Base-by-base conservation (phyloP, 306 rosid species). In the Dryas alaskensis region DNA sequence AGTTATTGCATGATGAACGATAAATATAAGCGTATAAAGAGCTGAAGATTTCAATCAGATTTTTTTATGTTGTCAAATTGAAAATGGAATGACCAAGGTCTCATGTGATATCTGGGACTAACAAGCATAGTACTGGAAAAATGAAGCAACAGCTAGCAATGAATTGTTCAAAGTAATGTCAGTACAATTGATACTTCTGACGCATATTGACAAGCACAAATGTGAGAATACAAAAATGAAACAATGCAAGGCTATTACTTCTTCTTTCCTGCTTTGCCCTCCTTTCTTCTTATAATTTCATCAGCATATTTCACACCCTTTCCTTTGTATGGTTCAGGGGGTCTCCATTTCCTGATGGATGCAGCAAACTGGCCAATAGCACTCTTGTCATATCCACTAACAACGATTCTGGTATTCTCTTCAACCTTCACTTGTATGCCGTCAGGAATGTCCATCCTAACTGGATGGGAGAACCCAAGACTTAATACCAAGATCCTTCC, bases 381-480 rank as follows among this genome's bases (percentile, higher is more conserved):
- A 66, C 95, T 80, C 69, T 92, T 94, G 79, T 92, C 93, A 78
- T 87, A 89, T 31, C 99, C 99, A 69, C 96, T 82, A 12, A 94
- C 92, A 10, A 90, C 78, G 65, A 94, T 79, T 83, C 92, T 86
- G 76, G 96, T 94, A 78, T 88, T 94, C 3, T 94, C 97, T 73
- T 94, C 99, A 70, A 94, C 97, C 84, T 92, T 94, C 83, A 87
- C 90, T 65, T 79, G 84, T 53, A 94, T 81, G 70, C 96, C 97
- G 40, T 70, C 75, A 3, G 98, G 99, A 58, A 89, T 88, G 60
- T 80, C 19, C 99, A 92, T 92, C 80, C 79, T 92, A 64, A 92
- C 99, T 22, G 98, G 98, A 86, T 95, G 99, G 79, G 99, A 95
- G 84, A 92, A 95, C 64, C 98, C 98, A 76, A 95, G 98, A 81